These are phyloP conservation scores for Wickerhamiella brachini DNA, from an alignment of 805 yeast species.

Conservation along the genomic window DNA sequence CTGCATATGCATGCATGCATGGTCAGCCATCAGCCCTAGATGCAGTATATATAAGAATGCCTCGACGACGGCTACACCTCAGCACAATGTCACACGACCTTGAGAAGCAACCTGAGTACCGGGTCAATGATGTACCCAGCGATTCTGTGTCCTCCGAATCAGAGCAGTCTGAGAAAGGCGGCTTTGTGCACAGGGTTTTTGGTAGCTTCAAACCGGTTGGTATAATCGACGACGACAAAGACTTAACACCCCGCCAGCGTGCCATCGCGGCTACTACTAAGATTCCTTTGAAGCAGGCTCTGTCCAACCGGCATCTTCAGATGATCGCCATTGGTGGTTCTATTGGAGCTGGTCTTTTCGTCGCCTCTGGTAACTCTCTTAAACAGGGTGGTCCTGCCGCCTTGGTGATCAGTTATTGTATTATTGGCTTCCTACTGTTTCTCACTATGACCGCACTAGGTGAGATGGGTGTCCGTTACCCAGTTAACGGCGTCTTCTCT, in stretches of 20 bases:
- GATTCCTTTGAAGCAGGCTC: constrained; percentile 34
- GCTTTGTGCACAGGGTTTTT: background rate
- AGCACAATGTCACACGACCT: background rate
- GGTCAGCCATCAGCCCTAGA: background rate
- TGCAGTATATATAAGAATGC: background rate
- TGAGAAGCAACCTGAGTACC: background rate
- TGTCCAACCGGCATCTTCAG: constrained; percentile 44
- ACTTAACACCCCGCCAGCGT: constrained; percentile 20
- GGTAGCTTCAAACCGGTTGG: constrained; percentile 33
- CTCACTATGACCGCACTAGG: constrained; percentile 55
- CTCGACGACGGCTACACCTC: background rate
- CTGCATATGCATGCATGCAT: background rate
- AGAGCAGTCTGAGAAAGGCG: background rate
- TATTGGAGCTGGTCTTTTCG: constrained; percentile 61
- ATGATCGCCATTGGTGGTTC: constrained; percentile 66
- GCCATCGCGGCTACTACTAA: constrained; percentile 31
- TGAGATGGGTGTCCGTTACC: constrained; percentile 54
- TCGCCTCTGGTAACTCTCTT: constrained; percentile 51
- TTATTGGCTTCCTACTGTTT: constrained; percentile 50
- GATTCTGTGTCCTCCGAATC: background rate
- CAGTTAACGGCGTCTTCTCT: constrained; percentile 45
- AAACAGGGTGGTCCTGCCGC: constrained; percentile 48
- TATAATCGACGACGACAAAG: constrained; percentile 21
- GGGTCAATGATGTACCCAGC: background rate
- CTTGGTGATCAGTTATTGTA: constrained; percentile 38